These are phyloP conservation scores for Trichoderma lentiforme DNA, from an alignment of 2,329 filamentous ascomycete species.

Conservation along the genomic window DNA sequence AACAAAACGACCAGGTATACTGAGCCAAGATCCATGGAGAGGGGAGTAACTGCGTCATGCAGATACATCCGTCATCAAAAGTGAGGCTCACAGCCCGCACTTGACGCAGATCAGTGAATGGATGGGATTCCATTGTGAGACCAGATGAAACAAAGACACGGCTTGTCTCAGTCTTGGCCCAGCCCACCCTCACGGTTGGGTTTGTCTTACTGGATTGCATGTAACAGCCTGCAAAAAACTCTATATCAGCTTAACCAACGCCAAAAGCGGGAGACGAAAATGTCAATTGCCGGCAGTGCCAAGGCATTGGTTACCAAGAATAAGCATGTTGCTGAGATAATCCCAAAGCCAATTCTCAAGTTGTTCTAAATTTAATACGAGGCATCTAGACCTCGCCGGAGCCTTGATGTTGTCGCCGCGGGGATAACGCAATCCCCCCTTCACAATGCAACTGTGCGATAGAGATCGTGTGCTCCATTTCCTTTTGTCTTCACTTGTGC, in stretches of 20 bases:
- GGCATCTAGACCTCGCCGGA: neutral
- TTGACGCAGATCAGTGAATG: neutral
- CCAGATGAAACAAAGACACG: neutral
- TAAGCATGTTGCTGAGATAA: neutral
- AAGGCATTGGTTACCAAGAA: neutral
- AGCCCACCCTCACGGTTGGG: neutral
- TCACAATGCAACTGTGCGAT: neutral
- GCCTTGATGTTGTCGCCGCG: neutral
- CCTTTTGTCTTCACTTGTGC: neutral
- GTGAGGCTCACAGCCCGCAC: neutral
- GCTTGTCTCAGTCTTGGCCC: neutral
- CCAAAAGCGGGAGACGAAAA: neutral
- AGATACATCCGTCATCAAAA: neutral
- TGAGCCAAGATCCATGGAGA: neutral
- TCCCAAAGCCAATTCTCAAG: neutral
- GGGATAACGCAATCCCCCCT: neutral
- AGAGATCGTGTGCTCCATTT: neutral
- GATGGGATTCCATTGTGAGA: neutral
- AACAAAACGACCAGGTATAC: neutral
- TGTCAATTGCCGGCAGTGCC: neutral
- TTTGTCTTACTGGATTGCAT: neutral
- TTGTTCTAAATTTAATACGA: neutral
- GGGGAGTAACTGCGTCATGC: neutral
- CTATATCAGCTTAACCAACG: neutral
- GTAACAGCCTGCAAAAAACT: neutral